Conservation (phyloP, 2,329 filamentous ascomycete genomes). For the Ophiostoma quercus region DNA sequence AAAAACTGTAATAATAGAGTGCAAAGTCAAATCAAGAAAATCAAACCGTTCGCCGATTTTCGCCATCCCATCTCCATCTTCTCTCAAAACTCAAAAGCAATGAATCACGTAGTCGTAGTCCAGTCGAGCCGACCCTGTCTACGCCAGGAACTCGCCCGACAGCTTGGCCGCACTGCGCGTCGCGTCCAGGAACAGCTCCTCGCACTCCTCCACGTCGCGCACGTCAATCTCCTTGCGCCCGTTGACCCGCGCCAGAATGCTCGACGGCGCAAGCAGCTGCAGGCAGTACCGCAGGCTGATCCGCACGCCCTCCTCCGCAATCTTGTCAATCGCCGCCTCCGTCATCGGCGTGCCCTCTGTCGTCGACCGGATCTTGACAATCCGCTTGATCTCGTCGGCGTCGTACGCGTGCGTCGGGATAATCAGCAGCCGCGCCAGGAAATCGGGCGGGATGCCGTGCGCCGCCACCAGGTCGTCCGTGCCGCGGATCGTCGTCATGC, state of each 20-base stretch:
- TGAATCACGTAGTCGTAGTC: neutral
- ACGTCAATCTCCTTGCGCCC: slow-evolving; percentile 71
- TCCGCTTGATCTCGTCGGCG: slow-evolving; percentile 83
- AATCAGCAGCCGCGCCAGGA: slow-evolving; percentile 89
- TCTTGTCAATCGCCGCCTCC: slow-evolving; percentile 78
- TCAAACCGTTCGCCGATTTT: slow-evolving; percentile 17
- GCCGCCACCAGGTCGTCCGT: slow-evolving; percentile 76
- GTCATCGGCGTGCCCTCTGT: slow-evolving; percentile 76
- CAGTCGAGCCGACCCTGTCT: neutral
- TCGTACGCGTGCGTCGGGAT: slow-evolving; percentile 89
- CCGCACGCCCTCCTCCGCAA: slow-evolving; percentile 78
- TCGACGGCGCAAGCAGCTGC: slow-evolving; percentile 65
- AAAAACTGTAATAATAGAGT: neutral
- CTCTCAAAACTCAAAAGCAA: neutral
- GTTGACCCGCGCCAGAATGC: slow-evolving; percentile 83
- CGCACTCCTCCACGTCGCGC: slow-evolving; percentile 72
- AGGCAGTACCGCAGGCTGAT: slow-evolving; percentile 90
- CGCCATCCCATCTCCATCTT: neutral
- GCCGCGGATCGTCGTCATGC: slow-evolving; percentile 86
- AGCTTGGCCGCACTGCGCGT: slow-evolving; percentile 70
- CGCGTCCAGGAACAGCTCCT: slow-evolving; percentile 78
- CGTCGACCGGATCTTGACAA: slow-evolving; percentile 76
- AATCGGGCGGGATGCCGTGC: slow-evolving; percentile 90
- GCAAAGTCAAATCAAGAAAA: neutral
- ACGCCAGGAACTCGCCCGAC: slow-evolving; percentile 41